Base-by-base conservation (phyloP, 2,329 filamentous ascomycete genomes). In the Achaetomium macrosporum region DNA sequence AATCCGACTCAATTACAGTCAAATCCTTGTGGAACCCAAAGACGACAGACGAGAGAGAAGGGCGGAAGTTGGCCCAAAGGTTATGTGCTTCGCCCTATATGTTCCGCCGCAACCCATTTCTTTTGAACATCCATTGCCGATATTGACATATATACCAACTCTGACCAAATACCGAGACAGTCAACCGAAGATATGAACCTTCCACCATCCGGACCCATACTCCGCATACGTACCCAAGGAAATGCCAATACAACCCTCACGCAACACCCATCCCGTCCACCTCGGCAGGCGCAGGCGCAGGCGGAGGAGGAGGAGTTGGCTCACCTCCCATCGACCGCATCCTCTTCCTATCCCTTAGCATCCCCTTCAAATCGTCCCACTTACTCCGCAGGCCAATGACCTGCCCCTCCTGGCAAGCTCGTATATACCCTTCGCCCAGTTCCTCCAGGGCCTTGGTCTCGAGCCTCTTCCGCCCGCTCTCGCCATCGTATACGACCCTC, bases 381-480 rank as follows among this genome's bases (percentile, higher is more conserved):
- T 76, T 77, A 37, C 72, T 73, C 12, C 66, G 63, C 19, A 76
- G 56, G 0, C 71, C 74, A 8, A 78, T 68, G 2, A 72, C 57
- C 60, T 77, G 72, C 2, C 75, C 75, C 19, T 72, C 70, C 10
- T 67, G 64, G 7, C 69, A 64, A 1, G 75, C 76, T 57, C 71
- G 70, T 45, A 70, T 68, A 10, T 73, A 65, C 1, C 76, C 76
- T 56, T 76, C 75, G 13, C 76, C 76, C 6, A 79, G 67, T 46
- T 77, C 75, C 58, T 79, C 76, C 2, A 79, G 69, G 39, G 67
- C 73, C 61, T 75, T 76, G 2, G 71, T 72, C 61, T 75, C 74
- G 30, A 75, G 65, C 35, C 51, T 16, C 42, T 35, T 42, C 13
- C 42, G 36, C 3, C 31, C 50, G 29, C 47, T 49, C 12, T 35